A percentile compares a stretch with the other conserved stretches of the same genome.
Evolutionary conservation across 805 yeast species (phyloP).

Genomic region (Barnettozyma vustinii): DNA sequence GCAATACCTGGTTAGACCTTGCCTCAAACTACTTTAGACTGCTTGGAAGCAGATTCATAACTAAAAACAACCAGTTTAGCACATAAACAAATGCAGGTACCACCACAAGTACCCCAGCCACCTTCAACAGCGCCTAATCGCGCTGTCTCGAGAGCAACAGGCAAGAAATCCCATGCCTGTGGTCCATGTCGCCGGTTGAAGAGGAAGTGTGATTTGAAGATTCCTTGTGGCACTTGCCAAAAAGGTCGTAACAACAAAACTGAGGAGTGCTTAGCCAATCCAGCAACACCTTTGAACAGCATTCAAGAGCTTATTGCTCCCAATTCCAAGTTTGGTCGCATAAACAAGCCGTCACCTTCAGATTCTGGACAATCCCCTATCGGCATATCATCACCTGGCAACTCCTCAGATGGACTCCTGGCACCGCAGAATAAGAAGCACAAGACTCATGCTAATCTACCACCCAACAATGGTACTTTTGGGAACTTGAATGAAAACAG

Average conservation of each 20-base stretch:
- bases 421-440: neutral
- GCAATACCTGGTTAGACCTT: neutral
- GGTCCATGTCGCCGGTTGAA: conserved; percentile 27
- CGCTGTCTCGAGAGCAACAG: conserved; percentile 4
- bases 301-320: conserved; percentile 21
- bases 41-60: neutral
- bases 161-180: conserved; percentile 26
- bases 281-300: conserved; percentile 22
- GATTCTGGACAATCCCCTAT: conserved; percentile 7
- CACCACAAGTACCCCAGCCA: neutral
- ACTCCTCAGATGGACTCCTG: neutral
- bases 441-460: neutral
- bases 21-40: neutral
- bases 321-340: conserved; percentile 20
- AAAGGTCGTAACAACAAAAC: conserved; percentile 21
- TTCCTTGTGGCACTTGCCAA: conserved; percentile 25
- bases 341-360: conserved; percentile 11
- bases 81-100: neutral
- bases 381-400: neutral
- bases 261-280: conserved; percentile 23
- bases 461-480: neutral
- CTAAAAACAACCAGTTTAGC: neutral
- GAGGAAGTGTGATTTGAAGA: conserved; percentile 24
- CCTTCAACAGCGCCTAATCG: conserved; percentile 1
- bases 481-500: conserved; percentile 9